Evolutionary conservation across 2,329 filamentous ascomycete genomes (phyloP).

Genomic region (Microdochium bolleyi): DNA sequence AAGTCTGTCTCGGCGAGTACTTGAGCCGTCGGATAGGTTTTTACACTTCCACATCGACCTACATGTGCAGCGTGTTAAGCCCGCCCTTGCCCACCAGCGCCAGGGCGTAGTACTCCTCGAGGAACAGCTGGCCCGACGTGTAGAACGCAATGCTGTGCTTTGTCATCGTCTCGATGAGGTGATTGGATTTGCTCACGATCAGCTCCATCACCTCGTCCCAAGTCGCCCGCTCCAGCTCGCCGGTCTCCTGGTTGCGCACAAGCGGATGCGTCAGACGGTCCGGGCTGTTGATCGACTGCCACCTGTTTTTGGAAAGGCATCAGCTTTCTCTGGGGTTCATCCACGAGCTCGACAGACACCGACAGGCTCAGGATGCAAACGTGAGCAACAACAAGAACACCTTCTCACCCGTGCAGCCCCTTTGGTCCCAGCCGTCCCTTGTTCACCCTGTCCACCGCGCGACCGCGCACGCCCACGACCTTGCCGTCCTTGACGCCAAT

Average conservation of each 20-base stretch:
- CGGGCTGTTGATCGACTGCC: constrained; percentile 18
- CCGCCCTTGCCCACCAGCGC: constrained; percentile 27
- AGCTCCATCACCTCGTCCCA: constrained; percentile 29
- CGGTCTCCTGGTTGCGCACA: constrained; percentile 18
- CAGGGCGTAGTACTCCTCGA: constrained; percentile 30
- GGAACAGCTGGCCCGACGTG: constrained; percentile 26
- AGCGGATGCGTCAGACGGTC: constrained; percentile 23
- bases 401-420: constrained; percentile 20
- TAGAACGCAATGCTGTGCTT: constrained; percentile 29
- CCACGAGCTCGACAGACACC: not conserved
- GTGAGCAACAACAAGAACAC: not conserved
- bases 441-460: constrained; percentile 22
- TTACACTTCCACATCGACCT: constrained; percentile 1
- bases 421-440: constrained; percentile 25
- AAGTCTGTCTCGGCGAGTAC: too few species aligned
- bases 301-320: not conserved
- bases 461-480: constrained; percentile 25
- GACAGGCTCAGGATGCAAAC: too few species aligned
- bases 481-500: constrained; percentile 6
- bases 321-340: not conserved
- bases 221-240: constrained; percentile 21
- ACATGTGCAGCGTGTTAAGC: constrained; percentile 27
- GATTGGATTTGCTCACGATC: constrained; percentile 20
- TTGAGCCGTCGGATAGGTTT: too few species aligned
- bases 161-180: constrained; percentile 19